Base-by-base conservation (phyloP, 495 filamentous ascomycete genomes). In the Aspergillus olivimuriae region DNA sequence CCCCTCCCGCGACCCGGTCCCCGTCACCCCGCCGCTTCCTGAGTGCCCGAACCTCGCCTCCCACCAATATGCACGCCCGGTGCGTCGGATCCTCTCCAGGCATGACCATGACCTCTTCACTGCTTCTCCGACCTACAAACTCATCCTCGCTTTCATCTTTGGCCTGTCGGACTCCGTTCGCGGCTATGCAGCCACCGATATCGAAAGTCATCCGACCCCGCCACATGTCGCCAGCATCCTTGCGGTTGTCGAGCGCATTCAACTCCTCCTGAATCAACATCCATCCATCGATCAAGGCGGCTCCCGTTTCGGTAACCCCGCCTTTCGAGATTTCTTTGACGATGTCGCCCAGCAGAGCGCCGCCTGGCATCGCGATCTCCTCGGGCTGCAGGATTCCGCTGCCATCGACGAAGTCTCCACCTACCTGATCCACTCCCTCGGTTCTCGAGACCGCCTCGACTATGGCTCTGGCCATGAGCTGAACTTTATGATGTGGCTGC, bases 401-500 rank as follows among this genome's bases (percentile, higher is more conserved):
- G 82, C 84, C 4, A 72, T 83, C 21, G 60, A 69, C 1, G 92
- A 98, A 60, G 70, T 81, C 5, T 82, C 82, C 6, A 76, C 81
- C 31, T 99, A 99, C 57, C 73, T 99, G 37, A 65, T 77, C 45
- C 77, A 94, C 54, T 83, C 83, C 1, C 85, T 95, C 37, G 92
- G 92, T 35, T 94, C 92, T 58, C 74, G 81, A 36, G 76, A 79
- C 21, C 78, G 92, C n/a, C 87, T 98, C 49, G 92, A 98, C 67
- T 98, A 98, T 64, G 92, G 92, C 50, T 94, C 87, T 0, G 92
- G 92, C 6, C 92, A 98, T 61, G 92, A 98, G 65, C 75, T 98
- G 37, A 95, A 98, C 62, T 95, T 97, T 62, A 73, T 91, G 58
- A 82, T 94, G 61, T 97, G 89, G 88, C 72, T 97, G 26, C 75